These are phyloP conservation scores for Nannochloropsis salina DNA, from an alignment of 108 stramenopile species.

Conservation along the genomic window DNA sequence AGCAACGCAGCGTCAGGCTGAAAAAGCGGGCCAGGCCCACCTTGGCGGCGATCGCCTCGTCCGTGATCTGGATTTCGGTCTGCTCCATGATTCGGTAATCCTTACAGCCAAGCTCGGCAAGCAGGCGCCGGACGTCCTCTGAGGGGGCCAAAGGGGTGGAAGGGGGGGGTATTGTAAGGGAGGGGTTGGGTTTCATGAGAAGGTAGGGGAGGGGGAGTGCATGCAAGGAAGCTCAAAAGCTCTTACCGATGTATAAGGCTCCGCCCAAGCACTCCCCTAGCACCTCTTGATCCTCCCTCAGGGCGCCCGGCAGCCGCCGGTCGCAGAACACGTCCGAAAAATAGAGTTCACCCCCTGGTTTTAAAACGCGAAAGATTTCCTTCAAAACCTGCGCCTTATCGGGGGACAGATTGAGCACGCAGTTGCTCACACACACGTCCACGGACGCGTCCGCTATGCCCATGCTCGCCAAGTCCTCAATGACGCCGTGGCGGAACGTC, in stretches of 20 bases:
- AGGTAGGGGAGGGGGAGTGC: background rate
- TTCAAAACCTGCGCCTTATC: constrained; percentile 78
- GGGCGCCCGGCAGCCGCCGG: constrained; percentile 71
- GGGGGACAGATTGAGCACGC: constrained; percentile 89
- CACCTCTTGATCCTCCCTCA: constrained; percentile 58
- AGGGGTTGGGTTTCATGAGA: no score
- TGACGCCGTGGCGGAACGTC: constrained; percentile 77
- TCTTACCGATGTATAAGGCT: constrained; percentile 64
- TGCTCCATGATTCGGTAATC: constrained; percentile 82
- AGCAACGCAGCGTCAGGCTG: constrained; percentile 86
- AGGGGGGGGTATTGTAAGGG: background rate
- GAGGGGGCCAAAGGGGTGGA: background rate
- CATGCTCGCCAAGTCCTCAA: constrained; percentile 75
- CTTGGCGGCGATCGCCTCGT: constrained; percentile 61
- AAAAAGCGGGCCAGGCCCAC: constrained; percentile 76
- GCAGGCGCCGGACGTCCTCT: constrained; percentile 14
- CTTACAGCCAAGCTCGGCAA: constrained; percentile 63
- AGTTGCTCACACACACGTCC: constrained; percentile 93
- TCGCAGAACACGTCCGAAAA: constrained; percentile 92
- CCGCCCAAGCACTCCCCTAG: constrained; percentile 93
- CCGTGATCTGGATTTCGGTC: constrained; percentile 60
- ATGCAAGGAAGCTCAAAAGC: background rate
- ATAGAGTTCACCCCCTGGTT: constrained; percentile 89
- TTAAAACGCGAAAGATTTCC: constrained; percentile 70
- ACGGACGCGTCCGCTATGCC: constrained; percentile 65